Conservation (phyloP, 352 stramenopile species). For the Pythium angustatum region DNA sequence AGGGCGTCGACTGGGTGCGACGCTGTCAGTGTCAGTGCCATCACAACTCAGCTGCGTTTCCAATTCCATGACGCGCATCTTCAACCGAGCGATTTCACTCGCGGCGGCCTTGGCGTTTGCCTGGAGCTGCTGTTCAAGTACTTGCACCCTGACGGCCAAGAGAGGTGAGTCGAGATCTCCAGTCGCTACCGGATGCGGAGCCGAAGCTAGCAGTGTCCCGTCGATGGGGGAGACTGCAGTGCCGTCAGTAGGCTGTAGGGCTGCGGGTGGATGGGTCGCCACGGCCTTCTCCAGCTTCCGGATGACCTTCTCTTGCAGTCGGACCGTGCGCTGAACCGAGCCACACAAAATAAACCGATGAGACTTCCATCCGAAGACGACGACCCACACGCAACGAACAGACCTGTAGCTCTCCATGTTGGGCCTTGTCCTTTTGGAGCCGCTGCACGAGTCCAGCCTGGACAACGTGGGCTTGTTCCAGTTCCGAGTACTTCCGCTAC, state of each 20-base stretch:
- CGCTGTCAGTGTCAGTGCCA: background rate
- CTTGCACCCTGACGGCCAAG: slow-evolving; percentile 50
- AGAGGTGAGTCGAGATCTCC: slow-evolving; percentile 28
- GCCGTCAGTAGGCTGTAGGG: background rate
- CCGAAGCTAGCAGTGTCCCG: no score
- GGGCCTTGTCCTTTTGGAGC: slow-evolving; percentile 66
- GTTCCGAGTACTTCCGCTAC: slow-evolving; percentile 40
- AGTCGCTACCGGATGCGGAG: no score
- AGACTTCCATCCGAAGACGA: background rate
- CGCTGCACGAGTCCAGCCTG: slow-evolving; percentile 68
- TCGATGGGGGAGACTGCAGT: background rate
- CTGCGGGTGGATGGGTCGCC: background rate
- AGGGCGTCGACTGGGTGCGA: background rate
- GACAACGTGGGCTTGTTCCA: slow-evolving; percentile 73
- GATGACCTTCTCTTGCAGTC: slow-evolving; percentile 82
- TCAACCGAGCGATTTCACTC: slow-evolving; percentile 56
- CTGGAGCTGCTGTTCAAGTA: slow-evolving; percentile 70
- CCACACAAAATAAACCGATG: background rate
- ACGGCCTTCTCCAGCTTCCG: slow-evolving; percentile 73
- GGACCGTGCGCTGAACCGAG: slow-evolving; percentile 53
- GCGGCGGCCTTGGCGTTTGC: slow-evolving; percentile 61
- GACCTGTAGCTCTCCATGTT: slow-evolving; percentile 31
- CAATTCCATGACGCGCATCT: slow-evolving; percentile 66
- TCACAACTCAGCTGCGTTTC: slow-evolving; percentile 33
- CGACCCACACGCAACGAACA: background rate